phyloP scores from a whole-genome alignment of 768 basidiomycete genomes.

The Tricholoma bakamatsutake region DNA sequence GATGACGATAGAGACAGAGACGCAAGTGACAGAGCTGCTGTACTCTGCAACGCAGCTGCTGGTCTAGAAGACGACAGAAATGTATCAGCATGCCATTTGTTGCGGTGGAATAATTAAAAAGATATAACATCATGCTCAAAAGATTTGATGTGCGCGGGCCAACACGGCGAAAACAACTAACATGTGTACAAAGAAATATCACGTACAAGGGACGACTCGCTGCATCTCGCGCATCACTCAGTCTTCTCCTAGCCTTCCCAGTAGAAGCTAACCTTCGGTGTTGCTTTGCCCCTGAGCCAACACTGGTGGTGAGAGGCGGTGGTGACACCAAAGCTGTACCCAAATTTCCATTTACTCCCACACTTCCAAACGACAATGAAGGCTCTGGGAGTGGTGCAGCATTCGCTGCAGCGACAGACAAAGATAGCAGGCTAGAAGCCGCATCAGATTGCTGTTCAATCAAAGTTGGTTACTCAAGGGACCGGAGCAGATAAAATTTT shows the following conservation, averaged over 20 bases:
- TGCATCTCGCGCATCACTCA: conserved; percentile 79
- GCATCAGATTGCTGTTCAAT: conserved; percentile 33
- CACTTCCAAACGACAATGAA: conserved; percentile 7
- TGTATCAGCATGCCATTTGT: neutral
- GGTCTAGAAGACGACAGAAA: conserved; percentile 19
- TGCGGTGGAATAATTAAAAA: neutral
- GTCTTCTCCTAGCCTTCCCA: conserved; percentile 61
- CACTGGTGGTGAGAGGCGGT: conserved; percentile 22
- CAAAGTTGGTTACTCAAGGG: conserved; percentile 8
- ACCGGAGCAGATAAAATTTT: conserved; percentile 6
- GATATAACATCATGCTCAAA: conserved; percentile 2
- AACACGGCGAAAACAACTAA: neutral
- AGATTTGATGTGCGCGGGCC: no score
- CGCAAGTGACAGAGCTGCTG: conserved; percentile 37
- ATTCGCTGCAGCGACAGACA: conserved; percentile 57
- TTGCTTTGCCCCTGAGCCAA: conserved; percentile 33
- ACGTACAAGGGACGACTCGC: conserved; percentile 71
- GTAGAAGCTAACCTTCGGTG: conserved; percentile 70
- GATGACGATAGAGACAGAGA: conserved; percentile 40
- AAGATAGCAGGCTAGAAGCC: conserved; percentile 59
- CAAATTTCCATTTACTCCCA: conserved; percentile 6
- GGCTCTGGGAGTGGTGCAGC: conserved; percentile 38
- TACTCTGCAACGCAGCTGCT: conserved; percentile 26
- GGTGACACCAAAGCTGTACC: conserved; percentile 15
- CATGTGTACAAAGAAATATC: conserved; percentile 8